Conservation (phyloP, 2,329 filamentous ascomycete species). For the Fusarium penzigii region DNA sequence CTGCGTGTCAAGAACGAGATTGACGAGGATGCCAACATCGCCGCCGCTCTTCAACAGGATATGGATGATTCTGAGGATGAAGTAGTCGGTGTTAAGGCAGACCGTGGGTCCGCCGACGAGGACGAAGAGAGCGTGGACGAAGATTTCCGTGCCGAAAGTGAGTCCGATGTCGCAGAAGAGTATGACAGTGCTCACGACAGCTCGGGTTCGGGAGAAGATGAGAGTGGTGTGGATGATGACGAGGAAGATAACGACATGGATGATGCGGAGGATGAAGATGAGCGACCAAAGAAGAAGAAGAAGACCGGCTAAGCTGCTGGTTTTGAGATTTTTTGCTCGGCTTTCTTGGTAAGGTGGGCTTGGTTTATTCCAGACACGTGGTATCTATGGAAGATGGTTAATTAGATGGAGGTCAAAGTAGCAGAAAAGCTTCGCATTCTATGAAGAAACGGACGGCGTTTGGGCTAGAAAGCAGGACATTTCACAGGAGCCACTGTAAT, state of each 20-base stretch:
- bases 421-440: slow-evolving; percentile 18
- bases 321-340: not conserved
- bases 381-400: slow-evolving; percentile 10
- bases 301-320: slow-evolving; percentile 34
- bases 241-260: slow-evolving; percentile 45
- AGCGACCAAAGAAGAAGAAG: slow-evolving; percentile 54
- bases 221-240: slow-evolving; percentile 50
- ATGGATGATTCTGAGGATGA: slow-evolving; percentile 85
- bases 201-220: slow-evolving; percentile 67
- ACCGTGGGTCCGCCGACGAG: slow-evolving; percentile 91
- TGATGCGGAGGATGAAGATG: slow-evolving; percentile 44
- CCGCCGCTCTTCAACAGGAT: slow-evolving; percentile 80
- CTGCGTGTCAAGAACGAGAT: slow-evolving; percentile 98
- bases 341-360: not conserved
- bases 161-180: slow-evolving; percentile 95
- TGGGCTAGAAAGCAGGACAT: slow-evolving; percentile 30
- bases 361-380: not conserved
- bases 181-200: slow-evolving; percentile 92
- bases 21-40: slow-evolving; percentile 82
- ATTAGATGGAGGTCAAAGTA: slow-evolving; percentile 13
- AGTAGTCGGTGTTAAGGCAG: slow-evolving; percentile 67
- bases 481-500: slow-evolving; percentile 12
- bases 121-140: slow-evolving; percentile 95
- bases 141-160: slow-evolving; percentile 89
- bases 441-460: slow-evolving; percentile 28